phyloP scores from a whole-genome alignment of 495 filamentous ascomycete genomes.

The Neurospora africana region DNA sequence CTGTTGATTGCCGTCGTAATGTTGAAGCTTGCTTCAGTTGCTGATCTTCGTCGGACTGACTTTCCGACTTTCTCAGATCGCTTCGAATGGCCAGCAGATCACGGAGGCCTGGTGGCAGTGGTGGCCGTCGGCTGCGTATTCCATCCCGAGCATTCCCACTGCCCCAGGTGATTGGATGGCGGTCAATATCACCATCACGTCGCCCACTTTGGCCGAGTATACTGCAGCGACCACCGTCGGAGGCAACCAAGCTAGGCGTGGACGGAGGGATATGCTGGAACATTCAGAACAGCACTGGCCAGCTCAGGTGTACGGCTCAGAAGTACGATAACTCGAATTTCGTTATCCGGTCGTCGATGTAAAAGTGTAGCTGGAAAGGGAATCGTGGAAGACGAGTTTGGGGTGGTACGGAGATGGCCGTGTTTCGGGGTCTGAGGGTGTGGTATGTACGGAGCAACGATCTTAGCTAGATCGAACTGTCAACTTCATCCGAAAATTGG shows the following conservation, averaged over 20 bases:
- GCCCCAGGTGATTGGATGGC: constrained; percentile 46
- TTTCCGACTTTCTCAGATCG: constrained; percentile 7
- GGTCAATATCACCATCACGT: constrained; percentile 36
- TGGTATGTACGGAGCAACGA: not conserved
- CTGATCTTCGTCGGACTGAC: not conserved
- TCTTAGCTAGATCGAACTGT: not conserved
- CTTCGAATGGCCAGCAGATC: constrained; percentile 20
- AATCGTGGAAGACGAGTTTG: not conserved
- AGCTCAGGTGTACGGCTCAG: constrained; percentile 12
- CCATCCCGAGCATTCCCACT: constrained; percentile 38
- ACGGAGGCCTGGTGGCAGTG: constrained; percentile 52
- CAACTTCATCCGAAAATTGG: not conserved
- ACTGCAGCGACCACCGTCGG: too few relatives aligned
- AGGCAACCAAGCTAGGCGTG: too few relatives aligned
- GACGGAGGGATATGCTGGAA: constrained; percentile 19
- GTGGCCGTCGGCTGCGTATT: constrained; percentile 44
- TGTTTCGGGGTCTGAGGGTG: not conserved
- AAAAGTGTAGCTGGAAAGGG: not conserved
- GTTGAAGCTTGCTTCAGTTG: not conserved
- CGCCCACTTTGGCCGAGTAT: constrained; percentile 33
- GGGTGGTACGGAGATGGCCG: not conserved
- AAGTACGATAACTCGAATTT: constrained; percentile 19
- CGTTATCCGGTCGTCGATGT: constrained; percentile 4
- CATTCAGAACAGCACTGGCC: constrained; percentile 11
- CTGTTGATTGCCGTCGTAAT: not conserved